Evolutionary conservation across 140 eudicot genomes (phyloP), one percentile per base, ranked within the genome.

Genomic region (Stevia rebaudiana): DNA sequence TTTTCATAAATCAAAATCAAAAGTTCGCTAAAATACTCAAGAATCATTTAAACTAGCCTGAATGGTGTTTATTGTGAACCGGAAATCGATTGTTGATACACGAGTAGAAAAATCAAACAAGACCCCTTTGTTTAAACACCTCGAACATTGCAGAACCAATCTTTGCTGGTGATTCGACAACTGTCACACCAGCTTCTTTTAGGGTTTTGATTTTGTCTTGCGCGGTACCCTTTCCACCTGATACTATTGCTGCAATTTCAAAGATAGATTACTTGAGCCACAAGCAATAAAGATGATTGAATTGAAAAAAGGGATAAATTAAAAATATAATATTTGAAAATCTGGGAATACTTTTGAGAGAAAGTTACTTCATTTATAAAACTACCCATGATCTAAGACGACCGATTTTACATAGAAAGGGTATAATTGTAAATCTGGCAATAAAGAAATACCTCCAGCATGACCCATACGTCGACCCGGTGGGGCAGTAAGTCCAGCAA

Each of bases 401-500:
- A 42, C 8, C 11, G 3, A 13, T 12, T 42, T 15, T 0, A 46
- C 40, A 22, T 50, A 22, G 19, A 50, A 50, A 22, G 33, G 31
- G 33, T 50, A 50, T 19, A 10, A 22, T 11, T 22, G 35, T 50
- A 3, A 11, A 12, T 19, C 1, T 21, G 56, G 9, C 9, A 16
- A 50, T 21, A 25, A 50, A 50, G 57, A 28, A 1, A 28, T 28
- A 92, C 98, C 98, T 92, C 98, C 98, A 77, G 98, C 98, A 65
- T 92, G 98, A 42, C 98, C 98, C 98, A 92, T 92, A 24, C 98
- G 84, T 49, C 98, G 89, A 53, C 98, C 98, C 56, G 98, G 98
- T 37, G 98, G 98, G 69, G 98, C 98, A 39, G 98, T 92, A 40
- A 92, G 95, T 61, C 98, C 98, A 56, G 98, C 98, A 75, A 92